These are phyloP conservation scores for Flaveria floridana DNA, from an alignment of 140 eudicot species.

Conservation along the genomic window DNA sequence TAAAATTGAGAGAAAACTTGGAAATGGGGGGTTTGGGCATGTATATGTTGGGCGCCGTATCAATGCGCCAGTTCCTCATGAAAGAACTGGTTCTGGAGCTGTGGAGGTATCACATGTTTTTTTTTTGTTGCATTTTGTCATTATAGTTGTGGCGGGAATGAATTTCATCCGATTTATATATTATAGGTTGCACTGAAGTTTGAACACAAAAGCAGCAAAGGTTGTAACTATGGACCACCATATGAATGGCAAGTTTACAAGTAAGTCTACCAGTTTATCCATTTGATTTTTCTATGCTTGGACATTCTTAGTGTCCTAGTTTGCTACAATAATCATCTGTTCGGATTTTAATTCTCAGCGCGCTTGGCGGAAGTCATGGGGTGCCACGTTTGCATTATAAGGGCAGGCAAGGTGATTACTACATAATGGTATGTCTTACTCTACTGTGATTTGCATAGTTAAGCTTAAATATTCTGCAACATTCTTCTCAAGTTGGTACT, in stretches of 20 bases:
- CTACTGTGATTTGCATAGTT: not conserved
- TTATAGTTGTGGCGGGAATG: not conserved
- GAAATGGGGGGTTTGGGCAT: constrained; percentile 97
- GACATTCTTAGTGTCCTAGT: not conserved
- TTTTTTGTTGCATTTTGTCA: not conserved
- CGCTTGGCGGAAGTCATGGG: constrained; percentile 88
- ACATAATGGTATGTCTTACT: constrained; percentile 55
- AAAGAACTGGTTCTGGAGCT: constrained; percentile 49
- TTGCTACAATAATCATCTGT: constrained; percentile 5
- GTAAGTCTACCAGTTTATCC: constrained; percentile 37
- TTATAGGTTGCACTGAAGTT: constrained; percentile 80
- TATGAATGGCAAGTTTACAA: constrained; percentile 86
- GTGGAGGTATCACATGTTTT: constrained; percentile 54
- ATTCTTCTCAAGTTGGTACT: not conserved
- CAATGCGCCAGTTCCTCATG: constrained; percentile 52
- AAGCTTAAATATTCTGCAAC: not conserved
- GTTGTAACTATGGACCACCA: constrained; percentile 67
- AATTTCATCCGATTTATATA: not conserved
- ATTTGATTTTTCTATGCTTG: not conserved
- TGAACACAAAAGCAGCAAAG: constrained; percentile 19
- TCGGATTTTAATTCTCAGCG: constrained; percentile 31
- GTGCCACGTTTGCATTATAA: constrained; percentile 84
- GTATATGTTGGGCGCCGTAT: constrained; percentile 80
- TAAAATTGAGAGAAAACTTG: constrained; percentile 71
- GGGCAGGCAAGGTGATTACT: constrained; percentile 79